Percentiles rank a stretch among this genome's conserved stretches.
Evolutionary conservation across 1,284 basidiomycete genomes (phyloP).

Genomic region (Ceratobasidium papillatum): DNA sequence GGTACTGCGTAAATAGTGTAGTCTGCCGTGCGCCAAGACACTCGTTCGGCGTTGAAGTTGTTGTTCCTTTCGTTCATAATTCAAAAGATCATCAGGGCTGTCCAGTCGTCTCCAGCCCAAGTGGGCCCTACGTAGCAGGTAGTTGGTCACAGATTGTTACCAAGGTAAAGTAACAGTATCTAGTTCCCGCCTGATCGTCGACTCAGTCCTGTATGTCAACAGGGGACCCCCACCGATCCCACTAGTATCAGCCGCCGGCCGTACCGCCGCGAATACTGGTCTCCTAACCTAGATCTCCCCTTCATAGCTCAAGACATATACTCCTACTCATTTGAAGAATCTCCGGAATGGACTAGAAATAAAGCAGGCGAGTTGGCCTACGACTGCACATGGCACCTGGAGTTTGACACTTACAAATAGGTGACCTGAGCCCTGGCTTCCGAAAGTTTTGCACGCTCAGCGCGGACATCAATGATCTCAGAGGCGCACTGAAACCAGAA

Average conservation of each 20-base stretch:
- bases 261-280: background rate
- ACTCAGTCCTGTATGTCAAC: background rate
- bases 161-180: background rate
- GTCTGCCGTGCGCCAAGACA: conserved; percentile 20
- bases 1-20: conserved; percentile 21
- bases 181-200: background rate
- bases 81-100: conserved; percentile 1
- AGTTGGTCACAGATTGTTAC: conserved; percentile 27
- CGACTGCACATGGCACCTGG: background rate
- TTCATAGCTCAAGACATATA: background rate
- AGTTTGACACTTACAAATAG: background rate
- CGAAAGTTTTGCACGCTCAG: background rate
- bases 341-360: background rate
- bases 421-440: conserved; percentile 2
- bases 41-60: conserved; percentile 34
- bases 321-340: background rate
- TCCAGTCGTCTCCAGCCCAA: background rate
- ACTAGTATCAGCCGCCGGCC: background rate
- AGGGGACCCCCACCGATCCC: background rate
- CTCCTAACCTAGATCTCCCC: background rate
- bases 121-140: background rate
- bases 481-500: background rate
- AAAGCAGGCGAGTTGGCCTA: background rate
- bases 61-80: background rate
- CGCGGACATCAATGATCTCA: background rate